Conservation (phyloP, 2,329 filamentous ascomycete species). For the Diplodia mutila region DNA sequence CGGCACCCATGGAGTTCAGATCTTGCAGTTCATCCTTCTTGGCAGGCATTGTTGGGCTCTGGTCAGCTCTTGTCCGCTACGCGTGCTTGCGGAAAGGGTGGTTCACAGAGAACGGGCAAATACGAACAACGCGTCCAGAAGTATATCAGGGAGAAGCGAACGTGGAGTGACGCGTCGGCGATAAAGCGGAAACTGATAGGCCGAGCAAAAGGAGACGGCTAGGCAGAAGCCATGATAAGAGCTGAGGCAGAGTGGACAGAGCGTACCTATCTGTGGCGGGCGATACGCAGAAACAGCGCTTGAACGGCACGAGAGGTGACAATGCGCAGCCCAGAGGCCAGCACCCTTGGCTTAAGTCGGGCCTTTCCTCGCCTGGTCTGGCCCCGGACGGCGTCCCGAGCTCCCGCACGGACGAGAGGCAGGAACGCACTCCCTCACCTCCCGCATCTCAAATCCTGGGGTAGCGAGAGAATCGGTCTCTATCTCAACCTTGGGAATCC, state of each 20-base stretch:
- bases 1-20: neutral
- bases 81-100: neutral
- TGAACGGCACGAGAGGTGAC: neutral
- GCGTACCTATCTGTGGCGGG: constrained; percentile 16
- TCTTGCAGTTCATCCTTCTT: constrained; percentile 18
- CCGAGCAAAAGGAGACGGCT: neutral
- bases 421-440: neutral
- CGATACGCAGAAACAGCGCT: neutral
- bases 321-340: neutral
- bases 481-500: neutral
- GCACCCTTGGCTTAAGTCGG: neutral
- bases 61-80: constrained; percentile 7
- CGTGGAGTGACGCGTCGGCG: neutral
- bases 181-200: neutral
- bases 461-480: neutral
- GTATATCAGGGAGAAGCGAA: neutral
- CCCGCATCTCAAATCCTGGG: neutral
- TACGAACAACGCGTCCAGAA: neutral
- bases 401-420: neutral
- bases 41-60: constrained; percentile 15
- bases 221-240: constrained; percentile 7
- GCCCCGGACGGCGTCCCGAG: neutral
- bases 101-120: constrained; percentile 12
- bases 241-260: constrained; percentile 4
- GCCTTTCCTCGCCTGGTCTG: neutral